Conservation (phyloP, 1,284 basidiomycete species). For the Salmacisia buchloeana region DNA sequence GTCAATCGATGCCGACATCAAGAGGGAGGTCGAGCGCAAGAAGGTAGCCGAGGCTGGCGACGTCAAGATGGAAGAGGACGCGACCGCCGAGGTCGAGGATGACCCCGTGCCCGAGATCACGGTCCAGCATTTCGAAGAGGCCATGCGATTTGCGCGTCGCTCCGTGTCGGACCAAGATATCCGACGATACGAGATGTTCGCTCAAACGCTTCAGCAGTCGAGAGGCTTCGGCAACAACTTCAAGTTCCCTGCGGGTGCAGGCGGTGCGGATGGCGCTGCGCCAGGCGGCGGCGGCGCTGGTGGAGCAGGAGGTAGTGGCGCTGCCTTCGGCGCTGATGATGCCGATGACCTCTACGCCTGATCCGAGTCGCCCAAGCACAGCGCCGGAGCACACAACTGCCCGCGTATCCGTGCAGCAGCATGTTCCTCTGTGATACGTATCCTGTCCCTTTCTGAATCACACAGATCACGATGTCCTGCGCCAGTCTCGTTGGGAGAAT, state of each 20-base stretch:
- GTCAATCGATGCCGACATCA: slow-evolving; percentile 88
- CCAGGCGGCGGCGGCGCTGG: slow-evolving; percentile 43
- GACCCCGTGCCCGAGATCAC: slow-evolving; percentile 97
- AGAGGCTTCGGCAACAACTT: slow-evolving; percentile 69
- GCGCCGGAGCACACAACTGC: too few relatives aligned
- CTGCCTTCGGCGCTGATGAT: slow-evolving; percentile 71
- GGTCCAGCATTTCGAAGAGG: slow-evolving; percentile 74
- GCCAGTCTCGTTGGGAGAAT: too few relatives aligned
- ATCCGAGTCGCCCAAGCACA: slow-evolving; percentile 11
- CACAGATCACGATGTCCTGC: too few relatives aligned
- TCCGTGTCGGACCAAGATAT: slow-evolving; percentile 67
- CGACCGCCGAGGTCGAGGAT: slow-evolving; percentile 61
- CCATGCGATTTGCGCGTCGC: slow-evolving; percentile 69
- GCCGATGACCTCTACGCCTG: slow-evolving; percentile 82
- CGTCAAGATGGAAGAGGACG: slow-evolving; percentile 66
- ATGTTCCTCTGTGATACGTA: neutral
- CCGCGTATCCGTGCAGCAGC: too few relatives aligned
- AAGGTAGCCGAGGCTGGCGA: slow-evolving; percentile 33
- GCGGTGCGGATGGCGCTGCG: slow-evolving; percentile 41
- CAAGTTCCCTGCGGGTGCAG: slow-evolving; percentile 83
- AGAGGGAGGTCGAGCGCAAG: slow-evolving; percentile 62
- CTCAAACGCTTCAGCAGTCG: slow-evolving; percentile 45
- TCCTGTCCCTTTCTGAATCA: neutral
- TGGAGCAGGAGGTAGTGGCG: slow-evolving; percentile 60
- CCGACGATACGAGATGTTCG: slow-evolving; percentile 64